Base-by-base conservation (phyloP, 176 grass and related monocot species). In the Urochloa ruziziensis region DNA sequence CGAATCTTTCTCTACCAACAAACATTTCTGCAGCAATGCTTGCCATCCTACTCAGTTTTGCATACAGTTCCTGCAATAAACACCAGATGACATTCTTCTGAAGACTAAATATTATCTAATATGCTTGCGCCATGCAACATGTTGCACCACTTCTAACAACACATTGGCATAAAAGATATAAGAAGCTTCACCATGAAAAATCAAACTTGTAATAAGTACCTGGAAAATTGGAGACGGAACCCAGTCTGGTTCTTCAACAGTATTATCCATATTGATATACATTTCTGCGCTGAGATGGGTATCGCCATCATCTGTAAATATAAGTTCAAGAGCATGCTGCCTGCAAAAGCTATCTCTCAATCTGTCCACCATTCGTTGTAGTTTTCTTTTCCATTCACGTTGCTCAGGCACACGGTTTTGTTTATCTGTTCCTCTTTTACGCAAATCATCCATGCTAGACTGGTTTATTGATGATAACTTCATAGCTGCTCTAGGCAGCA, bases 311-410 rank as follows among this genome's bases (percentile, higher is more conserved):
- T 98, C 95, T 62, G 95, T 98, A 73, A 98, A 98, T 87, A 98
- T 98, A 80, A 94, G 95, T 72, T 98, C 92, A 61, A 98, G 95
- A 77, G 95, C 95, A 88, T 94, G 92, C 57, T 94, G 92, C 75
- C 90, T 90, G 67, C 95, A 98, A 80, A 98, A 98, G 74, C 82
- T 91, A 83, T 94, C 92, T 60, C 90, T 87, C 68, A 98, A 62
- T 51, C 90, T 92, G 72, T 98, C 95, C 37, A 98, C 95, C 51
- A 91, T 89, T 68, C 90, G 73, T 39, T 98, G 95, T 37, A 98
- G 80, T 80, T 90, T 98, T 35, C 81, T 89, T 89, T 98, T 98
- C 95, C 95, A 98, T 70, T 98, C 95, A 57, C 88, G 91, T 86
- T 89, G 95, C 61, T 98, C 95, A 83, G 95, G 92, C 59, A 98